Base-by-base conservation (phyloP, 805 yeast genomes). In the Soucietia sequanensis region DNA sequence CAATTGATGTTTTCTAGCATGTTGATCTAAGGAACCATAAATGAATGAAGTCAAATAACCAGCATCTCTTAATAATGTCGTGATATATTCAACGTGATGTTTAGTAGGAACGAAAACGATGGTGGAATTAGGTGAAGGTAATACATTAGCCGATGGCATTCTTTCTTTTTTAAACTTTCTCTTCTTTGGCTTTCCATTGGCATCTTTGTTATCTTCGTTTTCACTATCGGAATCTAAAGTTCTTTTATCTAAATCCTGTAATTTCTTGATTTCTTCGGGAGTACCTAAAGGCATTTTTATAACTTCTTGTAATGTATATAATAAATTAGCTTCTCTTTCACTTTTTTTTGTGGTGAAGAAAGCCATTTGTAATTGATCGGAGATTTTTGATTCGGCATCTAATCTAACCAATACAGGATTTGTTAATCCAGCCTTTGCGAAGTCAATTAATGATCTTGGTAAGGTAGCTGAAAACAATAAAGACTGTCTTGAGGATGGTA, bases 31-130 rank as follows among this genome's bases (percentile, higher is more conserved):
- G 1, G 97, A 76, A 60, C 99, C 98, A 56, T 93, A 93, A 43
- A 91, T 86, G 52, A 81, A 89, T 2, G 99, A 84, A 1, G 79
- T 84, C 5, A 93, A 81, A 58, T 84, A 93, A 2, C 97, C 97
- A 23, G 85, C 80, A 20, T 78, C 79, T 49, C 75, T 78, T 39
- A 93, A 66, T 39, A 93, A 56, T 3, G 68, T 69, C 4, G 91
- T 70, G 33, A 93, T 72, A 56, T 88, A 95, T 62, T 93, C 99
- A 15, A 93, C 99, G 62, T 93, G 99, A 64, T 93, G 99, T 63
- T 89, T 84, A 0, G 99, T 93, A 30, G 98, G 99, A 6, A 88
- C 97, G 50, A 93, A 93, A 2, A 93, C 75, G 47, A 93, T 89
- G 1, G 99, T 93, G 4, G 98, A 87, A 42, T 77, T 68, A 39